Conservation (phyloP, 202 grass and related monocot species). For the Panicum virgatum region DNA sequence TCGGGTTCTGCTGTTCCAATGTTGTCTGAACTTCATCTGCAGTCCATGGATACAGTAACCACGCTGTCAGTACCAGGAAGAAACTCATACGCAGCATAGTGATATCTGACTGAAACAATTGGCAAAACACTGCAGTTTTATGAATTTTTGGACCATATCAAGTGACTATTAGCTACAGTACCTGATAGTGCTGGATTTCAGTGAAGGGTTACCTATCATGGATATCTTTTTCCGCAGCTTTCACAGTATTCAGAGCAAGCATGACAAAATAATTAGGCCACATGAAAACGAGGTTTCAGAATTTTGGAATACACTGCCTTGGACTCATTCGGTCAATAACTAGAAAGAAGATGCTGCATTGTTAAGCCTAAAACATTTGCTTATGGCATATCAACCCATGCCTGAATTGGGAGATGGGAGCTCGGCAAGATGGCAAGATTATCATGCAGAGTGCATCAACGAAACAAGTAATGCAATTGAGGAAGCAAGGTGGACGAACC, state of each 20-base stretch:
- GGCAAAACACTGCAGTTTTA: neutral
- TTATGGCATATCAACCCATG: neutral
- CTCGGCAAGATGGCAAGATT: too few relatives aligned
- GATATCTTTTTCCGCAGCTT: conserved; percentile 23
- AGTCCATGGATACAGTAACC: neutral
- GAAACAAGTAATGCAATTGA: neutral
- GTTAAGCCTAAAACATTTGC: neutral
- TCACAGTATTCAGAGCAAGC: conserved; percentile 22
- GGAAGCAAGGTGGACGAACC: conserved; percentile 36
- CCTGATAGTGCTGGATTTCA: neutral
- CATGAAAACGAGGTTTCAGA: conserved; percentile 13
- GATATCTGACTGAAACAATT: neutral
- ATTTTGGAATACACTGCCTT: neutral
- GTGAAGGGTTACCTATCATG: conserved; percentile 27
- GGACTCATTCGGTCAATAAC: neutral
- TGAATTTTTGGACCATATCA: neutral
- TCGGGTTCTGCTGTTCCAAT: conserved; percentile 27
- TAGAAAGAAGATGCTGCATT: conserved; percentile 7
- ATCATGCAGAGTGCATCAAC: neutral
- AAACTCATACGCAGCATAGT: neutral
- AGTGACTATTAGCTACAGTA: neutral
- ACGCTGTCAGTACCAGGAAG: conserved; percentile 9
- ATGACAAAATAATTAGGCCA: neutral
- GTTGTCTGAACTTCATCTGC: conserved; percentile 42
- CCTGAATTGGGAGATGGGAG: neutral